phyloP scores from a whole-genome alignment of 305 asterid species.

The Fraxinus platypoda region DNA sequence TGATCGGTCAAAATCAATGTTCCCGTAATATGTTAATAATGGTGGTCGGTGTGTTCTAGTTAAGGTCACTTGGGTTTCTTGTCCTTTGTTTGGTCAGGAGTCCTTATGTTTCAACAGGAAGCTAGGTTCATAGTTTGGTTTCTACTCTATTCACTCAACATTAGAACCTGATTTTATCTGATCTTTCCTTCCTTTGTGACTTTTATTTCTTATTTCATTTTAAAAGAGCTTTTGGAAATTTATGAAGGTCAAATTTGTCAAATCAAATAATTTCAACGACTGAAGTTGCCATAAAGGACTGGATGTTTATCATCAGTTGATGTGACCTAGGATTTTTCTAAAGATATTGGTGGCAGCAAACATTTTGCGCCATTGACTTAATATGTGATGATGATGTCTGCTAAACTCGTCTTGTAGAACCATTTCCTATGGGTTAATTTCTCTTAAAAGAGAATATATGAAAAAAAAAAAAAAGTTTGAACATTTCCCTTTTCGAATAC shows the following conservation, averaged over 20 bases:
- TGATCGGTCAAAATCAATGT: constrained; percentile 4
- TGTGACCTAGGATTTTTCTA: background rate
- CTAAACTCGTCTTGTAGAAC: background rate
- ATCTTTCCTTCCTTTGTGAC: background rate
- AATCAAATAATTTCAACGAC: background rate
- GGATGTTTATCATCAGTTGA: background rate
- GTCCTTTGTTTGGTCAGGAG: background rate
- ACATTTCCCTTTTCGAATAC: background rate
- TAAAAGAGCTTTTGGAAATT: background rate
- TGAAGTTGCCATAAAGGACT: background rate
- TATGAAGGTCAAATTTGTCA: background rate
- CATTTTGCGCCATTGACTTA: background rate
- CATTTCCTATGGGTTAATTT: background rate
- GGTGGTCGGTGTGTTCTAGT: background rate
- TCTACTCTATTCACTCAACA: background rate
- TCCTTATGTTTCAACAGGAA: background rate
- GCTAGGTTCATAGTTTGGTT: background rate
- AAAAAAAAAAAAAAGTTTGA: background rate
- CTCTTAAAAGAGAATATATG: background rate
- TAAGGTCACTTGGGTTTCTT: background rate
- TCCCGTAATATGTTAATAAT: background rate
- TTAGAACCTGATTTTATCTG: background rate
- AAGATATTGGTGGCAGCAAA: background rate
- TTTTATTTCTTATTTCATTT: background rate
- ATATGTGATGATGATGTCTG: background rate